phyloP scores from a whole-genome alignment of 805 yeast species.

The Metschnikowia sp. region DNA sequence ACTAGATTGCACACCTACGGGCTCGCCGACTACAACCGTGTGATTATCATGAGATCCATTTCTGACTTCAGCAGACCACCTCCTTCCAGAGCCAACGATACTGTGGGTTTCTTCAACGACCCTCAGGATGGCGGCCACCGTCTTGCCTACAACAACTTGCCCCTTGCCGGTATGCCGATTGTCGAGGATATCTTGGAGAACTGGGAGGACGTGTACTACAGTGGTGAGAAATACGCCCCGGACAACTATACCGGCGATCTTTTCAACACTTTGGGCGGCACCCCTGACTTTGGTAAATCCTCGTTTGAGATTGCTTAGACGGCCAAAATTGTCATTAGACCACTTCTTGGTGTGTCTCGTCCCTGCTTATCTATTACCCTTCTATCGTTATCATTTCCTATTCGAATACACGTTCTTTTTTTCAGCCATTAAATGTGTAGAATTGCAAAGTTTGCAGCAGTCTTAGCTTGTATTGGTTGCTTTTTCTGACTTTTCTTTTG shows the following conservation, averaged over 20 bases:
- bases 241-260: constrained; percentile 60
- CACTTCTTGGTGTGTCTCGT: too few species aligned
- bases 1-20: constrained; percentile 52
- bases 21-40: constrained; percentile 52
- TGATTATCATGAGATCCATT: constrained; percentile 57
- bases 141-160: constrained; percentile 49
- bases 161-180: constrained; percentile 51
- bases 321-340: too few species aligned
- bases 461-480: too few species aligned
- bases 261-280: constrained; percentile 49
- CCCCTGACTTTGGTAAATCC: constrained; percentile 35
- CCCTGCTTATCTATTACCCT: too few species aligned
- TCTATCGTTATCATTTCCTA: too few species aligned
- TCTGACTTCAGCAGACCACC: constrained; percentile 59
- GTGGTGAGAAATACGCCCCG: constrained; percentile 36
- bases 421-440: too few species aligned
- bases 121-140: constrained; percentile 49
- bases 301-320: constrained; percentile 21
- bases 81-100: constrained; percentile 36
- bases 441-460: too few species aligned
- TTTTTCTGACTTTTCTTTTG: too few species aligned
- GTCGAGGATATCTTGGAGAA: constrained; percentile 49
- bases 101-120: constrained; percentile 48
- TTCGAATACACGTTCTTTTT: too few species aligned
- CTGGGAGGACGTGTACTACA: constrained; percentile 38